Percentiles rank a stretch among this genome's conserved stretches.
Conservation (phyloP, 208 protist species). For the Leishmania turanica region DNA sequence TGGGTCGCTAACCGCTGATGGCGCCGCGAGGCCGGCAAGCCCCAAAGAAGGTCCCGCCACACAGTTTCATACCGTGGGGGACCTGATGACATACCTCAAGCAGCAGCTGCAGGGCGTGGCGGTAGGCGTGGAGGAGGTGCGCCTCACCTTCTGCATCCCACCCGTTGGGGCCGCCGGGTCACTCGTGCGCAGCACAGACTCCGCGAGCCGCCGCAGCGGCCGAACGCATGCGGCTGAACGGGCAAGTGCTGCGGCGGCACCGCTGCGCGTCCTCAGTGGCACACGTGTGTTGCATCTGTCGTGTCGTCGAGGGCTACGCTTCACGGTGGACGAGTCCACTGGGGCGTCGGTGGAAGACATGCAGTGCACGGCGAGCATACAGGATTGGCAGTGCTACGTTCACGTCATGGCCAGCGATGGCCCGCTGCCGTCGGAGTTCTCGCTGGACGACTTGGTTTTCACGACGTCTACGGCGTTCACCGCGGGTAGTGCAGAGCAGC, state of each 20-base stretch:
- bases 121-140: constrained; percentile 30
- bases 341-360: constrained; percentile 28
- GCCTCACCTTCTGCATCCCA: constrained; percentile 38
- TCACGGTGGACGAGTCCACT: constrained; percentile 25
- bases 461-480: constrained; percentile 17
- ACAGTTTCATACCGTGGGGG: constrained; percentile 35
- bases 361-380: constrained; percentile 26
- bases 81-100: constrained; percentile 42
- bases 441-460: constrained; percentile 26
- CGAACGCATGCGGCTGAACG: not conserved
- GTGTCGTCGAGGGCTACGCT: constrained; percentile 29
- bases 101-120: constrained; percentile 35
- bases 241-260: not conserved
- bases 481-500: not conserved
- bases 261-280: constrained; percentile 2
- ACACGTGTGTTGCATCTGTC: constrained; percentile 28
- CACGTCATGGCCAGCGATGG: constrained; percentile 28
- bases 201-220: not conserved
- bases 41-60: not conserved
- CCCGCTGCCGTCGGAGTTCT: constrained; percentile 23
- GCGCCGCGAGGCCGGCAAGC: not conserved
- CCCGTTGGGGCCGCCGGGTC: not conserved
- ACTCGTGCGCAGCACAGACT: not conserved
- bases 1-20: not conserved
- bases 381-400: constrained; percentile 39